Percentiles rank a stretch among this genome's conserved stretches.
Evolutionary conservation across 139 green algal genomes (phyloP).

Genomic region (Dunaliella primolecta): DNA sequence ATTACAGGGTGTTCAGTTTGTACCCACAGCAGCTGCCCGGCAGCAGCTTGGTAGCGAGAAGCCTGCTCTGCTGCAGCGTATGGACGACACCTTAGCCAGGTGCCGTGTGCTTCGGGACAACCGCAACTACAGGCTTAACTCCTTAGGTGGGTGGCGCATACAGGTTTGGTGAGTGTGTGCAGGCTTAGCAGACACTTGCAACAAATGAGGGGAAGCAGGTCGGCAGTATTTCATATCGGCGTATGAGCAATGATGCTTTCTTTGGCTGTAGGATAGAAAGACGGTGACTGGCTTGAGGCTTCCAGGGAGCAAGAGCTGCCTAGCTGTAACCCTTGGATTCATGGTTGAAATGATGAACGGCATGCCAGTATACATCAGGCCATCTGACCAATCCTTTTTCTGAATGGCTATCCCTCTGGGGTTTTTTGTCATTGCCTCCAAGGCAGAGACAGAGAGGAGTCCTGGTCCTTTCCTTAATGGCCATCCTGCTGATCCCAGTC

Average conservation of each 20-base stretch:
- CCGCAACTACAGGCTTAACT: slow-evolving; percentile 33
- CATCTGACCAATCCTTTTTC: too few relatives aligned
- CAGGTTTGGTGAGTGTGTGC: too few relatives aligned
- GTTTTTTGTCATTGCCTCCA: too few relatives aligned
- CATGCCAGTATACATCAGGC: too few relatives aligned
- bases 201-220: neutral
- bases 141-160: slow-evolving; percentile 35
- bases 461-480: too few relatives aligned
- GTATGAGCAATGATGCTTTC: neutral
- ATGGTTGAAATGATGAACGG: too few relatives aligned
- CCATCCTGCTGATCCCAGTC: too few relatives aligned
- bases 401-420: too few relatives aligned
- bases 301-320: too few relatives aligned
- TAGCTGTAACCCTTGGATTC: too few relatives aligned
- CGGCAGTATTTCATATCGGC: too few relatives aligned
- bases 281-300: neutral
- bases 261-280: neutral
- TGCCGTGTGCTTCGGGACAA: slow-evolving; percentile 32
- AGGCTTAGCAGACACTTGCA: neutral
- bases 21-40: slow-evolving; percentile 6
- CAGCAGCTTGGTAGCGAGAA: slow-evolving; percentile 22
- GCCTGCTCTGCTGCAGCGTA: slow-evolving; percentile 24
- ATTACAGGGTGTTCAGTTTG: neutral
- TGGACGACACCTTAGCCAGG: slow-evolving; percentile 28
- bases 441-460: too few relatives aligned